These are phyloP conservation scores for Leonotis leonurus DNA, from an alignment of 257 asterid species.

Conservation along the genomic window DNA sequence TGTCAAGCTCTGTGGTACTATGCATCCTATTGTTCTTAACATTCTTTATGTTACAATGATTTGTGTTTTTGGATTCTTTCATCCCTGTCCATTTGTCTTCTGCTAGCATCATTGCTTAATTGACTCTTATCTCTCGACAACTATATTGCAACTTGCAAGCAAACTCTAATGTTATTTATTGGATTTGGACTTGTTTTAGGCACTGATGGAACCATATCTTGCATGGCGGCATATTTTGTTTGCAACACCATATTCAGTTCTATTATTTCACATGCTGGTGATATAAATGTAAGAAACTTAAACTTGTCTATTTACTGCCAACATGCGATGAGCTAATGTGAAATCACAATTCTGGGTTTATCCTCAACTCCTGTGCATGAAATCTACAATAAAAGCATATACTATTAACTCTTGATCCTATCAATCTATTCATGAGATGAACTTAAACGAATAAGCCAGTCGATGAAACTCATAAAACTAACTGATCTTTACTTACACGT, in stretches of 20 bases:
- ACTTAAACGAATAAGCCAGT: background rate
- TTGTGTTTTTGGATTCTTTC: background rate
- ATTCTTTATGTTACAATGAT: background rate
- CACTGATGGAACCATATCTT: slow-evolving; percentile 73
- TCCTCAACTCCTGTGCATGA: background rate
- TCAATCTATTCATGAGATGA: background rate
- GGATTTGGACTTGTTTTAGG: slow-evolving; percentile 57
- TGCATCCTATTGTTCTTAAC: background rate
- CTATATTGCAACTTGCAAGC: slow-evolving; percentile 11
- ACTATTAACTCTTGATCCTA: background rate
- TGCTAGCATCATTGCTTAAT: background rate
- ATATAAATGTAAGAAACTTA: slow-evolving; percentile 55
- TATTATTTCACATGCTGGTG: slow-evolving; percentile 55
- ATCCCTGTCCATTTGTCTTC: background rate
- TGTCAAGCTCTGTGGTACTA: slow-evolving; percentile 76
- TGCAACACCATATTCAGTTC: slow-evolving; percentile 66
- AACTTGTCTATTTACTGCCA: slow-evolving; percentile 1
- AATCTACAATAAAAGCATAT: background rate
- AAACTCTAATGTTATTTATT: slow-evolving; percentile 9
- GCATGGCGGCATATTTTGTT: slow-evolving; percentile 77
- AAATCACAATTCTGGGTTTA: slow-evolving; percentile 2
- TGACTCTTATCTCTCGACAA: no score
- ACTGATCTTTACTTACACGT: background rate
- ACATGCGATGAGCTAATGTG: background rate
- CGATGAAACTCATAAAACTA: background rate